phyloP scores from a whole-genome alignment of 2,329 filamentous ascomycete genomes.

The Aspergillus udagawae region DNA sequence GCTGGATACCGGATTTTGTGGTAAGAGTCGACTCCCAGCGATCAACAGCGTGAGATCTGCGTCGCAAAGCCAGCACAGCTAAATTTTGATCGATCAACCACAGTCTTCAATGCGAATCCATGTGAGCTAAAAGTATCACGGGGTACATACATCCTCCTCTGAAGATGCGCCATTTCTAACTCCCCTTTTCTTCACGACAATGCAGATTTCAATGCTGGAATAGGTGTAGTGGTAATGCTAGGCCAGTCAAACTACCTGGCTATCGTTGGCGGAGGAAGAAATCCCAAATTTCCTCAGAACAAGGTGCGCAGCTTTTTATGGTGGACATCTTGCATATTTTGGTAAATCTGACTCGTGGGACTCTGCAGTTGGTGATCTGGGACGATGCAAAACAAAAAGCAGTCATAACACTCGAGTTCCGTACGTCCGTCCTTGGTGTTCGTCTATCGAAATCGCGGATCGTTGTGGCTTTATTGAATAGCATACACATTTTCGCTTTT shows the following conservation, averaged over 20 bases:
- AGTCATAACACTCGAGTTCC: conserved; percentile 71
- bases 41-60: not conserved
- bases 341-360: not conserved
- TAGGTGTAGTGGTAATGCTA: conserved; percentile 82
- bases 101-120: conserved; percentile 70
- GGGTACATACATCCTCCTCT: conserved; percentile 40
- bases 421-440: conserved; percentile 75
- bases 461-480: conserved; percentile 76
- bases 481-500: conserved; percentile 76
- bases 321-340: not conserved
- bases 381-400: conserved; percentile 77
- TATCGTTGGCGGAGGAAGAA: conserved; percentile 80
- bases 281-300: conserved; percentile 81
- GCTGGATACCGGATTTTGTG: conserved; percentile 78
- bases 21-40: conserved; percentile 47
- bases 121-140: conserved; percentile 65
- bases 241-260: conserved; percentile 82
- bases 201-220: conserved; percentile 72
- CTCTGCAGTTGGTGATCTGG: conserved; percentile 69
- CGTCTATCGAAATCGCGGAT: conserved; percentile 72
- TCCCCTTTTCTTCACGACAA: not conserved
- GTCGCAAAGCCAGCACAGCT: conserved; percentile 6
- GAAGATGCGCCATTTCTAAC: not conserved
- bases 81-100: conserved; percentile 10
- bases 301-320: conserved; percentile 54